Percentiles rank a stretch among this genome's conserved stretches.
Conservation (phyloP, 768 basidiomycete species). For the Kwoniella dendrophila region DNA sequence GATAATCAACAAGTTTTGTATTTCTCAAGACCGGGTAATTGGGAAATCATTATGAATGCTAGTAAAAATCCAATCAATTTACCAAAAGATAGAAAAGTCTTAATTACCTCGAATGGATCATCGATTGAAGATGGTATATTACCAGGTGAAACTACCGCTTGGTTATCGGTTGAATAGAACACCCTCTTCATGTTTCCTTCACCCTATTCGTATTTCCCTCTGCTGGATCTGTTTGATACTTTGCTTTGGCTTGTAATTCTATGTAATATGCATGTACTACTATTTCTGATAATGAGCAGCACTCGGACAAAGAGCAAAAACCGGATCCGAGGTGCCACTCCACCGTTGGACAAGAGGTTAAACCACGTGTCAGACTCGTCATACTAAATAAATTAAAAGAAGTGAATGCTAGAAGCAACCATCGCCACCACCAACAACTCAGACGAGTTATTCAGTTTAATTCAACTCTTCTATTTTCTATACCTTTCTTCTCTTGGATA, state of each 20-base stretch:
- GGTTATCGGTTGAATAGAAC: conserved; percentile 3
- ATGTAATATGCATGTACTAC: conserved; percentile 2
- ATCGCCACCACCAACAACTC: not conserved
- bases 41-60: conserved; percentile 38
- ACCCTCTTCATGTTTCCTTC: too few relatives aligned
- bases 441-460: not conserved
- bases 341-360: not conserved
- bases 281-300: too few relatives aligned
- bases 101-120: conserved; percentile 1
- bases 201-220: too few relatives aligned
- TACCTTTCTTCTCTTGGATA: not conserved
- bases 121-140: conserved; percentile 4
- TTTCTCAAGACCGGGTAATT: conserved; percentile 34
- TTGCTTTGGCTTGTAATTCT: too few relatives aligned
- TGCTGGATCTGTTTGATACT: too few relatives aligned
- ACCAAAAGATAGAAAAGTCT: conserved; percentile 12
- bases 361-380: conserved; percentile 1
- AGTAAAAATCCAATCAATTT: conserved; percentile 19
- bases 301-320: too few relatives aligned
- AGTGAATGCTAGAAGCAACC: conserved; percentile 1
- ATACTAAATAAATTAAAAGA: not conserved
- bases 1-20: conserved; percentile 20
- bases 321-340: not conserved
- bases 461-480: not conserved
- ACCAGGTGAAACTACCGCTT: conserved; percentile 15